Evolutionary conservation across 1,284 basidiomycete species (phyloP), one percentile per base, ranked within the genome.

Genomic region (Boletus hoseneyae): DNA sequence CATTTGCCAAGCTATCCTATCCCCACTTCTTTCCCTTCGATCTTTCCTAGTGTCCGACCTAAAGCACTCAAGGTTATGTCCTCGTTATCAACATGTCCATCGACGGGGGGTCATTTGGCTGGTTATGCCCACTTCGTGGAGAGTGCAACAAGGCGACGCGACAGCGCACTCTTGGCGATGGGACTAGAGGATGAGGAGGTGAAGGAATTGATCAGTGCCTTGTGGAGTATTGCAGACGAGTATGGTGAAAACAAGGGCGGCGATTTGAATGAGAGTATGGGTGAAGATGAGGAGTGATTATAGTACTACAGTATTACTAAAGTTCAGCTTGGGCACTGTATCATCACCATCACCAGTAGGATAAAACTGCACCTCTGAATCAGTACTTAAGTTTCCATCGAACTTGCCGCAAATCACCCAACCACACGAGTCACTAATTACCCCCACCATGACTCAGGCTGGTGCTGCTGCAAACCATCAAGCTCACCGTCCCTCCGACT

Each of bases 181-280:
- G 75, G 72, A 7, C 61, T 77, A 18, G 73, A 76, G 37, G 49
- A 62, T 3, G 82, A 82, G 41, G 79, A 80, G 4, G 56, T 80
- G 39, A 70, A 58, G 47, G 80, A 80, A 43, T 60, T 83, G n/a
- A 68, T 61, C 5, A 74, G 75, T 55, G 73, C 74, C 37, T 58
- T 83, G 25, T 80, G 80, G 79, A 71, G 68, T 30, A 66, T 81
- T 30, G 70, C 72, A 35, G 78, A 79, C 56, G 73, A 67, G 42
- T 74, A 72, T 57, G 63, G 59, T n/a, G 72, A 65, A 27, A 65
- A 59, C 7, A 56, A 50, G 21, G 57, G 52, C n/a, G 52, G 36
- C 19, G 36, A 45, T 48, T 38, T 45, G 40, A 57, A 52, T 13
- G 67, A 62, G 15, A 55, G 55, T 11, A 44, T 60, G 42, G 66